These are phyloP conservation scores for Tricholoma bakamatsutake DNA, from an alignment of 768 basidiomycete genomes.

Conservation along the genomic window DNA sequence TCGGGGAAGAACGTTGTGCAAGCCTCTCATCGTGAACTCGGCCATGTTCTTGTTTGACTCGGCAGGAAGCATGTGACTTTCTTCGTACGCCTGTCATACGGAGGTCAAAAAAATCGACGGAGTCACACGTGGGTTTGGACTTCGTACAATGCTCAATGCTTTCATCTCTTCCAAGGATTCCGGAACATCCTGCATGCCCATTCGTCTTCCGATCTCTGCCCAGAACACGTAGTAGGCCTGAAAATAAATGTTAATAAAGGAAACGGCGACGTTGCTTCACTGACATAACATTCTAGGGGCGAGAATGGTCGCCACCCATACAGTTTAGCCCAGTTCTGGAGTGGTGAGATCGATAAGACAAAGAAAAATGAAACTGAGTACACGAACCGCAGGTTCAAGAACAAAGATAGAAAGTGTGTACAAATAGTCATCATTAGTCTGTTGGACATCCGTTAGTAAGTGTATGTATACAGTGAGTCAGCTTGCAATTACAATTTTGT, in stretches of 20 bases:
- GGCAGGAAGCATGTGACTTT: slow-evolving; percentile 34
- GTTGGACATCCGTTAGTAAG: slow-evolving; percentile 8
- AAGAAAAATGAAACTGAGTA: not conserved
- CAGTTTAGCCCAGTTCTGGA: slow-evolving; percentile 32
- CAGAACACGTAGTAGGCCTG: slow-evolving; percentile 39
- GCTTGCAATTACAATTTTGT: slow-evolving; percentile 28
- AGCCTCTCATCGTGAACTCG: slow-evolving; percentile 32
- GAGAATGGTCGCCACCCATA: slow-evolving; percentile 42
- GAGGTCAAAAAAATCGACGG: not conserved
- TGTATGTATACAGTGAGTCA: not conserved
- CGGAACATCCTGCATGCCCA: slow-evolving; percentile 45
- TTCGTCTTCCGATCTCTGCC: slow-evolving; percentile 38
- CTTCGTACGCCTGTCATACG: slow-evolving; percentile 34
- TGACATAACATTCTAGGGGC: slow-evolving; percentile 34
- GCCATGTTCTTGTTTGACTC: slow-evolving; percentile 35
- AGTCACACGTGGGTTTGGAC: not conserved
- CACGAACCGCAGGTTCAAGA: slow-evolving; percentile 32
- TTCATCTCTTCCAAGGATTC: slow-evolving; percentile 29
- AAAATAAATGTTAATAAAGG: not conserved
- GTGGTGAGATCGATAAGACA: not conserved
- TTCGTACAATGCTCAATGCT: slow-evolving; percentile 33
- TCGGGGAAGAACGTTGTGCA: slow-evolving; percentile 32
- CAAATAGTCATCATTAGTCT: slow-evolving; percentile 36
- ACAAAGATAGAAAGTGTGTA: slow-evolving; percentile 36
- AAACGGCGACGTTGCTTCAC: not conserved